These are phyloP conservation scores for Mycena citricolor DNA, from an alignment of 1,284 basidiomycete genomes.

Conservation along the genomic window DNA sequence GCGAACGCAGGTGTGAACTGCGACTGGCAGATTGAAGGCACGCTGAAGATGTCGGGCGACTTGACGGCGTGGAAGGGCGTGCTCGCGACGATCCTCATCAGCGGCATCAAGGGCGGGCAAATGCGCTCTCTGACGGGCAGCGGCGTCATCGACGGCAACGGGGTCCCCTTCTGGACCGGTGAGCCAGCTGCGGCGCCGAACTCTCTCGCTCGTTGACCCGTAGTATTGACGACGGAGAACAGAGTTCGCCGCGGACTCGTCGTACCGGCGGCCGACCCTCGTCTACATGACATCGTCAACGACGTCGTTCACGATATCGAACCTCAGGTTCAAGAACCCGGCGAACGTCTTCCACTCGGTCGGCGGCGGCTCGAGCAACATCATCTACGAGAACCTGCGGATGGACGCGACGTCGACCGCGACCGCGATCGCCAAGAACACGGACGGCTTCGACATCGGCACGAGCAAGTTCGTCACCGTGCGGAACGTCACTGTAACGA, in stretches of 20 bases:
- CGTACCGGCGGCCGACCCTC: slow-evolving; percentile 30
- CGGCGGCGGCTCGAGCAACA: slow-evolving; percentile 29
- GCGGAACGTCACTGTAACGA: slow-evolving; percentile 27
- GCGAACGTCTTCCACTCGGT: slow-evolving; percentile 35
- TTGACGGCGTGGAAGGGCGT: slow-evolving; percentile 31
- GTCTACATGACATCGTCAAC: slow-evolving; percentile 29
- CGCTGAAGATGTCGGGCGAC: slow-evolving; percentile 31
- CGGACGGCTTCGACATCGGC: slow-evolving; percentile 33
- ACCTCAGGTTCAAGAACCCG: slow-evolving; percentile 30
- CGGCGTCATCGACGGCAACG: slow-evolving; percentile 33
- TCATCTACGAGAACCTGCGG: slow-evolving; percentile 27
- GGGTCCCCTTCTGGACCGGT: slow-evolving; percentile 31
- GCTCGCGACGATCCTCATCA: slow-evolving; percentile 26
- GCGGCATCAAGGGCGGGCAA: slow-evolving; percentile 26
- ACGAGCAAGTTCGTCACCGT: slow-evolving; percentile 30
- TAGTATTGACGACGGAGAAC: background rate
- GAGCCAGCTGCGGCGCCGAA: background rate
- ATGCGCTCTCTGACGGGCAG: slow-evolving; percentile 31
- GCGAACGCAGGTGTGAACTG: slow-evolving; percentile 25
- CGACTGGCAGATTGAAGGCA: slow-evolving; percentile 33
- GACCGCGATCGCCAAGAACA: slow-evolving; percentile 30
- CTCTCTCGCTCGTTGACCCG: background rate
- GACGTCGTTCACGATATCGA: slow-evolving; percentile 29
- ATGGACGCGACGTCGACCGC: slow-evolving; percentile 29
- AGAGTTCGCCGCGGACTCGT: slow-evolving; percentile 27